Evolutionary conservation across 441 rosid species (phyloP), one percentile per base, ranked within the genome.

Genomic region (Brassica hybrid): DNA sequence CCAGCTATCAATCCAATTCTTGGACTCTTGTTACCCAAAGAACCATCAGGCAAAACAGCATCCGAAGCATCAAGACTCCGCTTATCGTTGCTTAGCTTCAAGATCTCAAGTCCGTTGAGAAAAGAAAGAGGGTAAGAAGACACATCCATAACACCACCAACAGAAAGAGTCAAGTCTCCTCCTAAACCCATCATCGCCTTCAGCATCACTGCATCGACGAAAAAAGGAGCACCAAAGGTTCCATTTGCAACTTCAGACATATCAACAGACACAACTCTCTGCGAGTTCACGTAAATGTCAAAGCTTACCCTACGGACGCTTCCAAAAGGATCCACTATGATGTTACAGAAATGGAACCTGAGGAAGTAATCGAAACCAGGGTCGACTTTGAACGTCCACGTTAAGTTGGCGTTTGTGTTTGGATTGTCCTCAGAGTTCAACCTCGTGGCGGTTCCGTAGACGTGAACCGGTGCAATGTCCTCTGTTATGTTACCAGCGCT

Each of bases 71-170:
- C 90, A 70, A 95, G 90, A 74, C 90, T 89, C 36, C 59, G 77
- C 83, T 65, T 76, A 4, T 85, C 86, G 25, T 91, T 86, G 83
- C 86, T 90, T 56, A 95, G 83, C 84, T 95, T 95, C 88, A 88
- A 83, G 72, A 91, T 80, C 88, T 93, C 99, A 74, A 95, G 79
- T 7, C 99, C 99, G 43, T 89, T 94, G 11, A 94, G 93, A 67
- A 94, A 83, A 75, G 85, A 86, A 79, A 73, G 80, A 0, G 89
- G 91, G 72, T 78, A 77, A 2, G 5, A 30, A 30, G 34, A 30
- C 7, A 7, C 14, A 32, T 67, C 64, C 25, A 19, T 17, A 36
- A 87, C 79, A 65, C 93, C 87, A 68, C 98, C 99, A 61, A 95
- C 70, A 62, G 94, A 88, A 7, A 95, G 82, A 50, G 32, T 83